These are phyloP conservation scores for Mallotus repandus DNA, from an alignment of 441 rosid genomes.

Conservation along the genomic window DNA sequence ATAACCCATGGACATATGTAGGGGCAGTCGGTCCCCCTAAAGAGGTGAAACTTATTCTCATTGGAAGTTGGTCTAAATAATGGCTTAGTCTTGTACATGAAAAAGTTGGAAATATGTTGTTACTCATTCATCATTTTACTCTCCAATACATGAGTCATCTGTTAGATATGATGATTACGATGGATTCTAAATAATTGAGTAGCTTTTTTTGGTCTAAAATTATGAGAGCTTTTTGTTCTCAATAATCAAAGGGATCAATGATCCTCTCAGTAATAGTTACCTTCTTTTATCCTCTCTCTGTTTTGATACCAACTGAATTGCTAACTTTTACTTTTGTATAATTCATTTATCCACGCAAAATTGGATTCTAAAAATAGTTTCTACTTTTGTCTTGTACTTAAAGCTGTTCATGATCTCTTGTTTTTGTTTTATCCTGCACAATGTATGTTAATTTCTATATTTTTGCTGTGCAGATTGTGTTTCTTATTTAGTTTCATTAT, in stretches of 20 bases:
- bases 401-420: not conserved
- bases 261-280: not conserved
- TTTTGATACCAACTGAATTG: not conserved
- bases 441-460: not conserved
- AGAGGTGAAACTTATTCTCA: constrained; percentile 45
- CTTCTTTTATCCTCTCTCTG: not conserved
- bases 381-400: not conserved
- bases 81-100: not conserved
- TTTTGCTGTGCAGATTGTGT: not conserved
- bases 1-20: constrained; percentile 60
- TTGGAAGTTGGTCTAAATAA: not conserved
- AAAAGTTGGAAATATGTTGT: not conserved
- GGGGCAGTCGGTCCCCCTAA: constrained; percentile 51
- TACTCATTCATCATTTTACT: not conserved
- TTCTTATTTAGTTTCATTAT: not conserved
- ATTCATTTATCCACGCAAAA: not conserved
- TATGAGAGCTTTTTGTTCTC: constrained; percentile 1
- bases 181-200: constrained; percentile 2
- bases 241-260: not conserved
- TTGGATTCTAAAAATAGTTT: not conserved
- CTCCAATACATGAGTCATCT: not conserved
- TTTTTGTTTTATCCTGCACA: not conserved
- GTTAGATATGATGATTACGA: not conserved
- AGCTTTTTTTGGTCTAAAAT: not conserved
- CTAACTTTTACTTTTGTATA: not conserved